Base-by-base conservation (phyloP, 2,329 filamentous ascomycete genomes). In the Colletotrichum graminicola region DNA sequence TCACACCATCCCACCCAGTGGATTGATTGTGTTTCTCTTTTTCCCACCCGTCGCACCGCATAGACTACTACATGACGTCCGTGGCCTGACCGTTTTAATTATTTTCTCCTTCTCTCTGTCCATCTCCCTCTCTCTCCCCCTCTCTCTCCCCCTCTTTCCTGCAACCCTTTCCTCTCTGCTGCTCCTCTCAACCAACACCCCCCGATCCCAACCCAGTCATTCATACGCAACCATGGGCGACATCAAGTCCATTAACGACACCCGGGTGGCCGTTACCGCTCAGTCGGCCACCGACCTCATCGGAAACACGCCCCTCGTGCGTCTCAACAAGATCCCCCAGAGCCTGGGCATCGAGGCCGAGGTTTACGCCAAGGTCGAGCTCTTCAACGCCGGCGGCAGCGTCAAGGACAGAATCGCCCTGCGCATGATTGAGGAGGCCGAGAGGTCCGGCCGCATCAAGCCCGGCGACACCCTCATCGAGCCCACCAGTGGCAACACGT, bases 381-480 rank as follows among this genome's bases (percentile, higher is more conserved):
- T 94, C 71, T 97, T 97, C 88, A 97, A 97, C 84, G 94, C 95
- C 16, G 95, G 95, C 69, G 95, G 95, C 75, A 96, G 93, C 79
- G 93, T 97, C 79, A 98, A 98, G 83, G 95, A 98, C 83, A 89
- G 95, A 73, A 99, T 99, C 80, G 96, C 96, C 29, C 85, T 98
- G 80, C 93, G 96, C 78, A 99, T 99, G 96, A 93, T 99, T 73
- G 95, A 98, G 83, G 93, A 95, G 81, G 96, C 96, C 18, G 96
- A 99, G 87, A 91, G 90, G 79, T 92, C 89, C 63, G 96, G 96
- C 56, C 91, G 95, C 75, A 98, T 99, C 84, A 98, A 96, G 88
- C 96, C 96, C 36, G 96, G 95, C 67, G 95, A 98, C 83, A 98
- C 94, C 63, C 85, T 99, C 78, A 99, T 99, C 79, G 96, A 99